Evolutionary conservation across 1,139 yeast genomes (phyloP), one percentile per base, ranked within the genome.

Genomic region (Geotrichum restrictum): DNA sequence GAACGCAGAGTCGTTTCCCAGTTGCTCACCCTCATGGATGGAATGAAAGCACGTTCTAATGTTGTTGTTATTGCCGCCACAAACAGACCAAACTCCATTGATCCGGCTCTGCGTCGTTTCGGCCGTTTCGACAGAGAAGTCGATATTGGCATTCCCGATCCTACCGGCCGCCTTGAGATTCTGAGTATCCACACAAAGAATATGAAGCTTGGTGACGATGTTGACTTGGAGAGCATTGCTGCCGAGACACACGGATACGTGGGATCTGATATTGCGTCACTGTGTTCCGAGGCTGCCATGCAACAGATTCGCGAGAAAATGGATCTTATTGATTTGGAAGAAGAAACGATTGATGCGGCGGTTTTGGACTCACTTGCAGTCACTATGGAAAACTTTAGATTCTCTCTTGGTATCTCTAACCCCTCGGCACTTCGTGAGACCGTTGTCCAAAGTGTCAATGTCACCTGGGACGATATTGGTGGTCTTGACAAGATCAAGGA

Each of bases 351-450:
- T 64, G 98, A 91, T 69, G 97, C 98, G 37, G 98, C 93, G 75
- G 85, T 93, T 32, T 81, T 93, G 68, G 96, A 93, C 71, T 87
- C 96, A 32, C 78, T 93, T 63, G 98, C 98, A 57, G 98, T 93
- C 56, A 91, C 98, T 34, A 91, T 91, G 98, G 98, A 93, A 62
- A 93, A 93, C 80, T 93, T 93, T 76, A 83, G 93, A 75, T 93
- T 93, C 67, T 98, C 98, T 5, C 80, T 93, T 56, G 97, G 98
- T 69, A 89, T 88, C 75, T 89, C 98, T 61, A 93, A 93, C 72
- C 98, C 98, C 71, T 88, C 97, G 58, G 98, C 98, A 3, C 80
- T 93, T 65, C 95, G 98, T 77, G 98, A 93, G 77, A 93, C 98
- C 52, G 98, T 93, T 64, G 98, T 93, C 61, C 97, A 93, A 77